Evolutionary conservation across 225 moss, liverwort and hornwort genomes (phyloP).

Genomic region (Pleurozium schreberi): DNA sequence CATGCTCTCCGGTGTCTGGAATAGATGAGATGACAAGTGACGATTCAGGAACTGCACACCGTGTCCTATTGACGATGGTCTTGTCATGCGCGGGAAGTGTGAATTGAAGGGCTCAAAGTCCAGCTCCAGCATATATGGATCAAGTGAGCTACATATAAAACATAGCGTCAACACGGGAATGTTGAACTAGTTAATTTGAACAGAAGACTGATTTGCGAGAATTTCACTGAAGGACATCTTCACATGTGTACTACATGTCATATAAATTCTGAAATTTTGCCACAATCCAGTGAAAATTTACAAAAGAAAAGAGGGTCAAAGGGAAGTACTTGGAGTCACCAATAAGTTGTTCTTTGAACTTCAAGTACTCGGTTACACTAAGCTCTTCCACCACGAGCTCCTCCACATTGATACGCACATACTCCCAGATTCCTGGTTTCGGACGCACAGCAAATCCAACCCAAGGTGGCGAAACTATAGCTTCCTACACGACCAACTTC

Average conservation of each 20-base stretch:
- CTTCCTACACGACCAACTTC: conserved; percentile 41
- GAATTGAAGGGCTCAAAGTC: conserved; percentile 85
- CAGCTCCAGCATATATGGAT: conserved; percentile 64
- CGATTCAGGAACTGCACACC: conserved; percentile 88
- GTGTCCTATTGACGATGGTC: conserved; percentile 67
- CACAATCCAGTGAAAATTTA: not conserved
- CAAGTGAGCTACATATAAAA: conserved; percentile 7
- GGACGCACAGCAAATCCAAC: conserved; percentile 80
- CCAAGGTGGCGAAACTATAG: conserved; percentile 60
- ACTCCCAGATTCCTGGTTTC: conserved; percentile 79
- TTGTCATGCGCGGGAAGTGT: conserved; percentile 63
- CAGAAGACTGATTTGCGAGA: not conserved
- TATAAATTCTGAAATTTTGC: not conserved
- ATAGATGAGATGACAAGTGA: conserved; percentile 75
- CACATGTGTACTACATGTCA: not conserved
- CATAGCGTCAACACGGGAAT: not conserved
- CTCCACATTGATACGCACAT: conserved; percentile 69
- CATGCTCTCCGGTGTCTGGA: conserved; percentile 51
- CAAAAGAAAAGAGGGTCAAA: not conserved
- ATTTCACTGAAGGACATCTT: not conserved
- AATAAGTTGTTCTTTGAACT: conserved; percentile 61
- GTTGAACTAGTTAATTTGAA: not conserved
- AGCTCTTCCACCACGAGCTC: conserved; percentile 54
- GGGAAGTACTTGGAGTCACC: conserved; percentile 1
- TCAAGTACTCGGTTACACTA: conserved; percentile 54